Percentiles rank a stretch among this genome's conserved stretches.
These are phyloP conservation scores for Leccinum longicurvipes DNA, from an alignment of 768 basidiomycete genomes.

Conservation along the genomic window DNA sequence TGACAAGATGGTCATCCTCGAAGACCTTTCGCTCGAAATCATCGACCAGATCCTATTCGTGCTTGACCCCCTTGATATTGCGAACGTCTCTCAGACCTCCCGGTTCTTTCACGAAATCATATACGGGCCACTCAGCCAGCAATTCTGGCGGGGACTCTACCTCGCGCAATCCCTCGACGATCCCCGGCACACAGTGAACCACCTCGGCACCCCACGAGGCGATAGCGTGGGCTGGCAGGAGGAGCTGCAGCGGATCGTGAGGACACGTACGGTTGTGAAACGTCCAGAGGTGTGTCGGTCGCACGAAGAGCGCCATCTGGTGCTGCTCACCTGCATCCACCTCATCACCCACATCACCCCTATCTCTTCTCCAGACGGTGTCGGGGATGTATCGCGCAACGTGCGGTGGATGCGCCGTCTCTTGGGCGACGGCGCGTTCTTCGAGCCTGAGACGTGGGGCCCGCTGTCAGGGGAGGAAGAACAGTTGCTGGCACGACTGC, in stretches of 20 bases:
- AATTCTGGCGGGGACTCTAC: slow-evolving; percentile 65
- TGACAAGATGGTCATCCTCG: slow-evolving; percentile 21
- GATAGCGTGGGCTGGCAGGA: slow-evolving; percentile 47
- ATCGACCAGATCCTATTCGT: slow-evolving; percentile 53
- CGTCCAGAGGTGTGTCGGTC: slow-evolving; percentile 34
- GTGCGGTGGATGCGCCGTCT: slow-evolving; percentile 48
- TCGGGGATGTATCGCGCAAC: slow-evolving; percentile 42
- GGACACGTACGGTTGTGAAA: slow-evolving; percentile 48
- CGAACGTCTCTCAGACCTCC: slow-evolving; percentile 51
- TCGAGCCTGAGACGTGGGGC: slow-evolving; percentile 36
- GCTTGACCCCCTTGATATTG: slow-evolving; percentile 62
- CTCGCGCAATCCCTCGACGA: slow-evolving; percentile 64
- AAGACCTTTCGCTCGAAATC: slow-evolving; percentile 55
- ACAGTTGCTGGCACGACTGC: slow-evolving; percentile 50
- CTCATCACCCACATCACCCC: slow-evolving; percentile 45
- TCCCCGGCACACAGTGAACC: slow-evolving; percentile 47
- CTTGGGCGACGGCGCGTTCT: slow-evolving; percentile 41
- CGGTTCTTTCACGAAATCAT: slow-evolving; percentile 40
- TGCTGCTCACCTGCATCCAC: slow-evolving; percentile 50
- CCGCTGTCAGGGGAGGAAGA: slow-evolving; percentile 34
- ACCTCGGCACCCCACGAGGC: slow-evolving; percentile 24
- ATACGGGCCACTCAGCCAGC: slow-evolving; percentile 41
- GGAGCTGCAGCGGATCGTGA: slow-evolving; percentile 52
- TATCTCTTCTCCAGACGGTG: slow-evolving; percentile 22
- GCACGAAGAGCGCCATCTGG: slow-evolving; percentile 38